Evolutionary conservation across 768 basidiomycete genomes (phyloP), one percentile per base, ranked within the genome.

Genomic region (Lactifluus echinatus): DNA sequence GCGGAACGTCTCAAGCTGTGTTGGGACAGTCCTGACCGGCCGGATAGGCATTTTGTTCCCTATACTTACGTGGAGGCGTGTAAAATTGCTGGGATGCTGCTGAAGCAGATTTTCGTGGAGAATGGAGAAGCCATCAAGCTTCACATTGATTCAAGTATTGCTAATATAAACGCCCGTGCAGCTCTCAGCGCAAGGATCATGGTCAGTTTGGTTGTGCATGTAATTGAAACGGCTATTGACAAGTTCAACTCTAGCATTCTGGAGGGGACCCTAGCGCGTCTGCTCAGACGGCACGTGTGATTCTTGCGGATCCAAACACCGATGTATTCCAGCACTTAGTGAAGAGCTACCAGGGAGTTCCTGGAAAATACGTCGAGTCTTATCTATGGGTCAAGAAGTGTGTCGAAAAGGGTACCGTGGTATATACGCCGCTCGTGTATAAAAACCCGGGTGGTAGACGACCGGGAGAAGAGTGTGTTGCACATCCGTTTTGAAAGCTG

Each of bases 351-450:
- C 85, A 89, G 68, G 79, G 79, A 44, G 75, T 82, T 34, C 74
- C 83, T 2, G 78, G 83, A 47, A 90, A 89, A 68, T 85, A 84
- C 60, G 81, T 91, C 46, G 89, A 91, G 62, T 86, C 86, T 10
- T 85, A 85, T 65, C 70, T 87, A 19, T 91, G 89, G 89, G 84
- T 91, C 49, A 88, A 88, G 71, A 86, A 85, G 65, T 90, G 88
- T 57, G 80, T 89, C 49, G 87, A 88, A 64, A 83, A 77, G 59
- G 80, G 83, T 2, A 65, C 76, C 7, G 72, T 88, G 23, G 68
- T 78, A 40, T 89, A 83, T 63, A 89, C 88, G 1, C 87, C 87
- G 0, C 71, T 87, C 34, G 82, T 89, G 1, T 89, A 88, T 70
- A 89, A 89, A 69, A 90, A 91, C 62, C 87, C 87, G 8, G 89